phyloP scores from a whole-genome alignment of 106 monocot genomes.

The Acanthochlamys bracteata region DNA sequence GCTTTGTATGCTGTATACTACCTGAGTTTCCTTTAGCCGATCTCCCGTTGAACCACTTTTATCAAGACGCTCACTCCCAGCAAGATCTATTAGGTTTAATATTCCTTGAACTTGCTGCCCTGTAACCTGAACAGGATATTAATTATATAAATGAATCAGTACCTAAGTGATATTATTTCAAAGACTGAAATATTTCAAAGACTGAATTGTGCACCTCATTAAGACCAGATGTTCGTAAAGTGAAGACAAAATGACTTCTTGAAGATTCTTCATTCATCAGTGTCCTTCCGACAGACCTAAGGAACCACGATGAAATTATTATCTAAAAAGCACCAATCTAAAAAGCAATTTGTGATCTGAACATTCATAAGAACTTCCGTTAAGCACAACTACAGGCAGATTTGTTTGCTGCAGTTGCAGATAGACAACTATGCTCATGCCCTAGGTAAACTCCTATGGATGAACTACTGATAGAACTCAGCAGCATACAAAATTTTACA shows the following conservation, averaged over 20 bases:
- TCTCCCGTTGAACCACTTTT: constrained; percentile 91
- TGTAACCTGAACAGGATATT: constrained; percentile 32
- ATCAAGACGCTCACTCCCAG: constrained; percentile 85
- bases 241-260: constrained; percentile 92
- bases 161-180: neutral
- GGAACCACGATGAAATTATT: neutral
- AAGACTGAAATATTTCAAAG: neutral
- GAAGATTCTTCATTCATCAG: constrained; percentile 96
- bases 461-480: too few species aligned
- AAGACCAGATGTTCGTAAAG: constrained; percentile 63
- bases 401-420: too few species aligned
- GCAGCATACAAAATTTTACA: too few species aligned
- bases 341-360: too few species aligned
- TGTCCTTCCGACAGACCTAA: constrained; percentile 83
- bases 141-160: neutral
- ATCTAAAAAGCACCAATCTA: neutral
- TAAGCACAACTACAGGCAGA: too few species aligned
- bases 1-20: too few species aligned
- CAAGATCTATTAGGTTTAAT: constrained; percentile 89
- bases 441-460: too few species aligned
- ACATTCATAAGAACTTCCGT: neutral
- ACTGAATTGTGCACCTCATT: constrained; percentile 46
- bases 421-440: too few species aligned
- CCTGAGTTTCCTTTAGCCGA: constrained; percentile 90
- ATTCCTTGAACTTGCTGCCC: constrained; percentile 92